Conservation (phyloP, 1,139 yeast species). For the Sugiyamaella neomexicana region DNA sequence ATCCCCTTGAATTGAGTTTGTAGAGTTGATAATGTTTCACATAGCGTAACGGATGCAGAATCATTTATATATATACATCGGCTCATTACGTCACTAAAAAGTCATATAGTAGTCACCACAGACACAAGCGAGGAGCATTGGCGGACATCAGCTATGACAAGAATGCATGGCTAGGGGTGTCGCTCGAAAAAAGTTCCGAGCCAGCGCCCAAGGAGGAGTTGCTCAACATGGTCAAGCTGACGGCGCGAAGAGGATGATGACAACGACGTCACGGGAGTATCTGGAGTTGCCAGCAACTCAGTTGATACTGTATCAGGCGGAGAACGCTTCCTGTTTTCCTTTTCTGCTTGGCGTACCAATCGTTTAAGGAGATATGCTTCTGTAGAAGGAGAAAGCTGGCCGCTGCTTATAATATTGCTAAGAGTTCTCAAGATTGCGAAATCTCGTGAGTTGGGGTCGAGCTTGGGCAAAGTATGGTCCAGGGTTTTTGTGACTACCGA, state of each 20-base stretch:
- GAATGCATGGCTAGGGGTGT: constrained; percentile 2
- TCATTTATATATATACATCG: neutral
- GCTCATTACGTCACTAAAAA: neutral
- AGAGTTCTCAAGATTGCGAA: constrained; percentile 17
- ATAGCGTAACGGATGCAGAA: no score
- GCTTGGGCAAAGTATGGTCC: constrained; percentile 25
- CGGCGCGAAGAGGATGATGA: constrained; percentile 20
- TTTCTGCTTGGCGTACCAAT: constrained; percentile 24
- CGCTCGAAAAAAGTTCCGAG: constrained; percentile 35
- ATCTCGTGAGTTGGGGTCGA: constrained; percentile 25
- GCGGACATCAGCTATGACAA: constrained; percentile 5
- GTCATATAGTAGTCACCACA: neutral
- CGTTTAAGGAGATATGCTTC: constrained; percentile 31
- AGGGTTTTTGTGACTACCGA: constrained; percentile 22
- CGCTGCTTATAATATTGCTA: constrained; percentile 19
- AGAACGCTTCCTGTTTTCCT: constrained; percentile 7
- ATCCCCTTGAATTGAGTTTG: no score
- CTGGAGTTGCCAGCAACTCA: neutral
- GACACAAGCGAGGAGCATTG: constrained; percentile 4
- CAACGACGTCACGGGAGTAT: neutral
- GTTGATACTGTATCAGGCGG: neutral
- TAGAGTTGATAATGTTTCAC: no score
- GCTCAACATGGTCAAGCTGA: constrained; percentile 52
- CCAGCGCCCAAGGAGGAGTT: constrained; percentile 49
- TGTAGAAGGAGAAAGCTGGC: constrained; percentile 25